phyloP scores from a whole-genome alignment of 2,329 filamentous ascomycete species.

The Conoideocrella luteorostrata region DNA sequence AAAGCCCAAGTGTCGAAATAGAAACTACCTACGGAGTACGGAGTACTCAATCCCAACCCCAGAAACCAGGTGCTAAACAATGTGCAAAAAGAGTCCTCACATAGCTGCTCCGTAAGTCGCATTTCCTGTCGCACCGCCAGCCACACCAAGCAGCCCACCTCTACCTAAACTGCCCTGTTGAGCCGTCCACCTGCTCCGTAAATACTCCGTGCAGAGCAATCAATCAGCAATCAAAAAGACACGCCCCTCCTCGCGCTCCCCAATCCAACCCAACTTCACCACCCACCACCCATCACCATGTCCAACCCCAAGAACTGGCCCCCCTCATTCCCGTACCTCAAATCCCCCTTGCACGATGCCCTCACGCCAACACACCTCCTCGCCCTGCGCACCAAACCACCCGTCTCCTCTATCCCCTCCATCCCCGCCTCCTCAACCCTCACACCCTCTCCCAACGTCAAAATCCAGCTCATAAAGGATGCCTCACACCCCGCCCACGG shows the following conservation, averaged over 20 bases:
- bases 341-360: constrained; percentile 40
- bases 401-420: constrained; percentile 14
- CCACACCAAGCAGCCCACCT: too few relatives aligned
- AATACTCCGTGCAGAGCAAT: too few relatives aligned
- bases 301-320: constrained; percentile 54
- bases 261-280: too few relatives aligned
- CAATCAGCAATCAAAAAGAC: not conserved
- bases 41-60: too few relatives aligned
- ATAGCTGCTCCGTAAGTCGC: too few relatives aligned
- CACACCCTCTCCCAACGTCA: constrained; percentile 43
- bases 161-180: too few relatives aligned
- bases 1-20: not conserved
- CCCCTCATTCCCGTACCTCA: constrained; percentile 43
- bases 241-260: too few relatives aligned
- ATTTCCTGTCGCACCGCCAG: too few relatives aligned
- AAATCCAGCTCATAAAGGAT: constrained; percentile 46
- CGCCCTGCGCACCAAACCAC: constrained; percentile 27
- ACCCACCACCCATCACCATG: constrained; percentile 16
- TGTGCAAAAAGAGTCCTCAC: too few relatives aligned
- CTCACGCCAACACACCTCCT: constrained; percentile 36
- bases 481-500: constrained; percentile 49
- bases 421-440: constrained; percentile 25
- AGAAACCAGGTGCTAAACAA: too few relatives aligned
- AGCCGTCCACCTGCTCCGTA: too few relatives aligned
- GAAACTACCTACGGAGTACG: too few relatives aligned